A percentile compares a stretch with the other conserved stretches of the same genome.
Conservation (phyloP, 805 yeast species). For the Cyberlindnera xishuangbannaensis region DNA sequence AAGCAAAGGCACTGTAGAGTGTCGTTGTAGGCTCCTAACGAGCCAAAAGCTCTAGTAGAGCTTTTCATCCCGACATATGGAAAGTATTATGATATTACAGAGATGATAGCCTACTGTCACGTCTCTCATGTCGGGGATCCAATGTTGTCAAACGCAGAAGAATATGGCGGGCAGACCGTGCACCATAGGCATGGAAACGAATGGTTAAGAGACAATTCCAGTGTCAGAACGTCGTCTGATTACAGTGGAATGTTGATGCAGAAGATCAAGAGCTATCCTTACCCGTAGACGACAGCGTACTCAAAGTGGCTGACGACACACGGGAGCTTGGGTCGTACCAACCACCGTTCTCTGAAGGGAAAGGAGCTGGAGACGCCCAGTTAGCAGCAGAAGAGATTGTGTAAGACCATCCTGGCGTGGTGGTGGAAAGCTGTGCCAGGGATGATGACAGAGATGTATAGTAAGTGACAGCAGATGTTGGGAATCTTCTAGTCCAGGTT, state of each 20-base stretch:
- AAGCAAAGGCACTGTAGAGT: no score
- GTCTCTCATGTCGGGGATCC: no score
- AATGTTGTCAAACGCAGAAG: no score
- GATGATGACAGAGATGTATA: conserved; percentile 39
- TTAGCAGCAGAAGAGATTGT: conserved; percentile 58
- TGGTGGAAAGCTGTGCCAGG: conserved; percentile 47
- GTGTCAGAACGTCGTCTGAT: no score
- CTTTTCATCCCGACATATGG: no score
- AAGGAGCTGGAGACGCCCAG: conserved; percentile 65
- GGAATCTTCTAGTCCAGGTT: conserved; percentile 58
- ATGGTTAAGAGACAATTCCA: no score
- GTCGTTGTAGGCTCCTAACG: no score
- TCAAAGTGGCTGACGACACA: conserved; percentile 9
- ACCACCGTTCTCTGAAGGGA: conserved; percentile 57
- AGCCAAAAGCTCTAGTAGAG: no score
- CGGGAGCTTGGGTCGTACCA: conserved; percentile 49
- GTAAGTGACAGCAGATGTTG: conserved; percentile 63
- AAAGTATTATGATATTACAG: no score
- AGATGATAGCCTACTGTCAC: no score
- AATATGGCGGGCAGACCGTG: no score
- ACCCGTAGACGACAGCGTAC: conserved; percentile 3
- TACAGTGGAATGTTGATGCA: conserved; percentile 2
- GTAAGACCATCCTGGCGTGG: conserved; percentile 83
- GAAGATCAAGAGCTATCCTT: conserved; percentile 3
- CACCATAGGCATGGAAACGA: no score